phyloP scores from a whole-genome alignment of 495 filamentous ascomycete genomes.

The Niebla homalea region DNA sequence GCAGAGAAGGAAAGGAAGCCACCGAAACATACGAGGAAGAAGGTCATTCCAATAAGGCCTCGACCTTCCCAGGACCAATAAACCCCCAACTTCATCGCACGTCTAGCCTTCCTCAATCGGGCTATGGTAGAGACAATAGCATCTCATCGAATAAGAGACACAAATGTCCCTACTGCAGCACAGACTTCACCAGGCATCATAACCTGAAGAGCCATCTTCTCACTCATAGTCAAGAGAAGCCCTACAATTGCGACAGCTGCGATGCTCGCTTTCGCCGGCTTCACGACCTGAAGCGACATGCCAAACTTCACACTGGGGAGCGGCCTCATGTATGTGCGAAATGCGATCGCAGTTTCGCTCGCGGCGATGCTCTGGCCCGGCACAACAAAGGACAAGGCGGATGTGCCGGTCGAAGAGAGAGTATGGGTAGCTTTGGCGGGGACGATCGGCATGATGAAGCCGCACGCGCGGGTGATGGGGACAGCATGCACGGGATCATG shows the following conservation, averaged over 20 bases:
- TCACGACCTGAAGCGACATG: constrained; percentile 92
- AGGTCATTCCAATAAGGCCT: constrained; percentile 35
- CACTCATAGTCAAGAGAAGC: constrained; percentile 97
- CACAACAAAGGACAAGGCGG: constrained; percentile 95
- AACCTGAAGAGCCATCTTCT: constrained; percentile 98
- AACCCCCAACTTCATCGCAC: constrained; percentile 30
- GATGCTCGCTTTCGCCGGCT: constrained; percentile 79
- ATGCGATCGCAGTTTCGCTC: constrained; percentile 86
- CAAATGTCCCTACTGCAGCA: constrained; percentile 89
- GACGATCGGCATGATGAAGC: constrained; percentile 61
- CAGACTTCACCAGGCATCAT: constrained; percentile 94
- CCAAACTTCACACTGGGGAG: constrained; percentile 92
- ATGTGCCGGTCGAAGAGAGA: constrained; percentile 79
- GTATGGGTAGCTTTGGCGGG: constrained; percentile 69
- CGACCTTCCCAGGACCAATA: constrained; percentile 39
- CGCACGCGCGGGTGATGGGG: constrained; percentile 38
- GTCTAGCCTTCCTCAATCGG: constrained; percentile 62
- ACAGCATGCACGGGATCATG: constrained; percentile 64
- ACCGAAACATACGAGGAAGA: constrained; percentile 27
- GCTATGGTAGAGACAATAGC: constrained; percentile 45
- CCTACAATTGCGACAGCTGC: constrained; percentile 81
- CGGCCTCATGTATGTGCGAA: constrained; percentile 88
- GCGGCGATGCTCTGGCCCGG: constrained; percentile 85
- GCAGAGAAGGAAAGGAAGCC: background rate
- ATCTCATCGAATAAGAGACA: constrained; percentile 80